A percentile compares a stretch with the other conserved stretches of the same genome.
Evolutionary conservation across 345 rosid species (phyloP).

Genomic region (Arabis alpina): DNA sequence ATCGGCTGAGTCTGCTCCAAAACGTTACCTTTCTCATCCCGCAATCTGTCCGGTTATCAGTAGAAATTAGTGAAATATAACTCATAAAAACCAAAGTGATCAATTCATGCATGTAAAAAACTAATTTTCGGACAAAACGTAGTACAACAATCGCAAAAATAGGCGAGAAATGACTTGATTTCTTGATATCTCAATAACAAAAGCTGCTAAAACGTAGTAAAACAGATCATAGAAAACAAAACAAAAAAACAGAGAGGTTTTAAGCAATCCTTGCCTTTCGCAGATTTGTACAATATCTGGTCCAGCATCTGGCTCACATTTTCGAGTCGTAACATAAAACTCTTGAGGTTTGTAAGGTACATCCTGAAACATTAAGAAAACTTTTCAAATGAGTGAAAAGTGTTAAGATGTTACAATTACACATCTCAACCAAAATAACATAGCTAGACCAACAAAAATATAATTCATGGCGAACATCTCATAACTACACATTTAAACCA

Average conservation of each 20-base stretch:
- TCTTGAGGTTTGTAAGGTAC: constrained; percentile 84
- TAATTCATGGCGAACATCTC: too few relatives aligned
- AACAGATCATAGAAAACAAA: not conserved
- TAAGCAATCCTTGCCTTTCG: constrained; percentile 56
- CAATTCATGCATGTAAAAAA: not conserved
- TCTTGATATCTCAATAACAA: too few relatives aligned
- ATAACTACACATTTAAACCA: too few relatives aligned
- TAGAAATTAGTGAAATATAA: not conserved
- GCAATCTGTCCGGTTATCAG: constrained; percentile 54
- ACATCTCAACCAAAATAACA: too few relatives aligned
- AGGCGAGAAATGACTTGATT: not conserved
- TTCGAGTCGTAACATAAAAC: constrained; percentile 65
- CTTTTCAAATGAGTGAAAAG: too few relatives aligned
- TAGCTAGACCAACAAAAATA: too few relatives aligned
- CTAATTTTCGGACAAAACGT: not conserved
- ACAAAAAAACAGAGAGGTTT: not conserved
- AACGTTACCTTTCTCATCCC: constrained; percentile 71
- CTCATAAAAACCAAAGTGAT: not conserved
- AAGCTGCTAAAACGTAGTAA: not conserved
- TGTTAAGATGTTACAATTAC: too few relatives aligned
- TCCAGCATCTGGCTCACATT: constrained; percentile 80
- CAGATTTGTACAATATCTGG: constrained; percentile 66
- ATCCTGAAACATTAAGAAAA: constrained; percentile 48
- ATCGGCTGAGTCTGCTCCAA: constrained; percentile 81
- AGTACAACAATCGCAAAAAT: not conserved